Evolutionary conservation across 148 eudicot species (phyloP).

Genomic region (Rhododendron kiyosumense): DNA sequence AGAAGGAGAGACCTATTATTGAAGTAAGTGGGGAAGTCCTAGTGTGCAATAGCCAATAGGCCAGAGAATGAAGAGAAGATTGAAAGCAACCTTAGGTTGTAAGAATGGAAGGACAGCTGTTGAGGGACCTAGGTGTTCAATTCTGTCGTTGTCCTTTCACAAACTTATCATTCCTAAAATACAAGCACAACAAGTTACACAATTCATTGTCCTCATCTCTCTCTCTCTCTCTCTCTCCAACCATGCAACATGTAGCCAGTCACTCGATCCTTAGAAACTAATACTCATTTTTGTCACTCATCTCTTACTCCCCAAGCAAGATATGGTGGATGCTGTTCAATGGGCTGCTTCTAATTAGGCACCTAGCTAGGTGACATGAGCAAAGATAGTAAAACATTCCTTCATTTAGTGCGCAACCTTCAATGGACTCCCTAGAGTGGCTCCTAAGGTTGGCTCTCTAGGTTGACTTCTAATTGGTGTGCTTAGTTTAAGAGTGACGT

Average conservation of each 20-base stretch:
- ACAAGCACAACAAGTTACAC: neutral
- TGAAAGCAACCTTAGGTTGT: neutral
- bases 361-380: no score
- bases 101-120: constrained; percentile 12
- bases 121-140: constrained; percentile 1
- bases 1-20: neutral
- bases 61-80: constrained; percentile 7
- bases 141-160: neutral
- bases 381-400: no score
- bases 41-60: constrained; percentile 2
- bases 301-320: neutral
- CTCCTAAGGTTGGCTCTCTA: no score
- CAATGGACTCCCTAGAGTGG: no score
- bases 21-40: constrained; percentile 4
- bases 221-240: neutral
- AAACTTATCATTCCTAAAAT: neutral
- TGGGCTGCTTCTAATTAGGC: no score
- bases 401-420: no score
- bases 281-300: neutral
- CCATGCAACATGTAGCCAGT: neutral
- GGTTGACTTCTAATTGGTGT: no score
- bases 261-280: neutral
- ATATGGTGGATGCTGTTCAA: neutral
- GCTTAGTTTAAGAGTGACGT: no score
- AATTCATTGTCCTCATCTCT: no score